phyloP scores from a whole-genome alignment of 441 rosid genomes.

The Pelargonium citronellum region DNA sequence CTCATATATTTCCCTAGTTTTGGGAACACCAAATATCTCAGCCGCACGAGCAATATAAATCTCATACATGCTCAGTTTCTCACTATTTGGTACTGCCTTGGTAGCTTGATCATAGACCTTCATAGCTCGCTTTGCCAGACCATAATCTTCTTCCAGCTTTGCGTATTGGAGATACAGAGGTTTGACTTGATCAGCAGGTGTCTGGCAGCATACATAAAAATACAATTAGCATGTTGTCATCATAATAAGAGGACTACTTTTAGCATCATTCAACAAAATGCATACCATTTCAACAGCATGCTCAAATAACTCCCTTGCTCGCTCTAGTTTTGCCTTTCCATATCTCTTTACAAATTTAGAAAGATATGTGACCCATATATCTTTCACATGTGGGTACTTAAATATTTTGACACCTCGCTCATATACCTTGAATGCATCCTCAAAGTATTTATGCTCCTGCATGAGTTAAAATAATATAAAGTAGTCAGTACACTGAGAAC shows the following conservation, averaged over 20 bases:
- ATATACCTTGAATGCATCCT: conserved; percentile 95
- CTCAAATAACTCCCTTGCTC: conserved; percentile 86
- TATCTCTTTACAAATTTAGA: conserved; percentile 83
- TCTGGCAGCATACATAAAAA: conserved; percentile 37
- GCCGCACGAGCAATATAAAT: conserved; percentile 86
- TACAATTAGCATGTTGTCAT: conserved; percentile 17
- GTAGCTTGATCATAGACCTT: conserved; percentile 86
- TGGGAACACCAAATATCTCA: conserved; percentile 85
- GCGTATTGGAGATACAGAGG: conserved; percentile 90
- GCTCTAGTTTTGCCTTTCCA: conserved; percentile 76
- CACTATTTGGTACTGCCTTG: conserved; percentile 69
- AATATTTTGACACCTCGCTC: conserved; percentile 95
- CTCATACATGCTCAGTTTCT: conserved; percentile 78
- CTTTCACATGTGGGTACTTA: conserved; percentile 90
- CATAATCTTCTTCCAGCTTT: conserved; percentile 87
- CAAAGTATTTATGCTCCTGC: conserved; percentile 76
- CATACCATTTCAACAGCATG: conserved; percentile 71
- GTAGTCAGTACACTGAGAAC: conserved; percentile 10
- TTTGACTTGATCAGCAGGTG: conserved; percentile 80
- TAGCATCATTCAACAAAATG: conserved; percentile 8
- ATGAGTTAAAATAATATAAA: conserved; percentile 19
- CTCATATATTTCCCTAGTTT: conserved; percentile 84
- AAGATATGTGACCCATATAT: conserved; percentile 83
- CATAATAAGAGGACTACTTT: background rate
- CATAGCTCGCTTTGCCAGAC: conserved; percentile 94